These are phyloP conservation scores for Hymenoscyphus fraxineus DNA, from an alignment of 2,329 filamentous ascomycete species.

Conservation along the genomic window DNA sequence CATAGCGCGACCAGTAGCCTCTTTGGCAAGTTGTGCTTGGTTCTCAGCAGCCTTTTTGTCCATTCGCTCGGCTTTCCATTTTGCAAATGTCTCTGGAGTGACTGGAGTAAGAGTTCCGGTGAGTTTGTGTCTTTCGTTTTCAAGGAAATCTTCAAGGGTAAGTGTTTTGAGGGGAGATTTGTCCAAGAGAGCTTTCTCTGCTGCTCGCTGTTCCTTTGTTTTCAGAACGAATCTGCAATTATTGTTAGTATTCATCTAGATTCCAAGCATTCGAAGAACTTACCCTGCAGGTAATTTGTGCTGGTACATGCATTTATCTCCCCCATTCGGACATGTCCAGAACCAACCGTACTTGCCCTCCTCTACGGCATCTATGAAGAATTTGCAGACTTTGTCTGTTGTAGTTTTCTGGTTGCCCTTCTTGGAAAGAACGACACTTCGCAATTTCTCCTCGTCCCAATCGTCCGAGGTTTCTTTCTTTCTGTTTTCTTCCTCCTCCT, in stretches of 20 bases:
- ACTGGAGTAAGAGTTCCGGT: constrained; percentile 90
- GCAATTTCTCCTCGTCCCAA: constrained; percentile 96
- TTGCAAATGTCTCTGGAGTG: constrained; percentile 85
- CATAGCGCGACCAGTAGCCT: constrained; percentile 88
- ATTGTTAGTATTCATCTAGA: constrained; percentile 27
- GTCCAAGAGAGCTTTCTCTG: constrained; percentile 92
- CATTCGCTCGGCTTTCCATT: constrained; percentile 93
- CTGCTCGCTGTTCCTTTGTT: constrained; percentile 92
- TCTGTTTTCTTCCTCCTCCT: constrained; percentile 70
- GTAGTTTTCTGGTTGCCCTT: constrained; percentile 94
- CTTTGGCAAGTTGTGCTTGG: constrained; percentile 84
- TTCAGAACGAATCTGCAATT: constrained; percentile 80
- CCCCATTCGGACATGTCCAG: constrained; percentile 95
- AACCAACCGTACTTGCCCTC: constrained; percentile 99
- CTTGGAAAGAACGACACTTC: constrained; percentile 87
- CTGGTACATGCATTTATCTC: constrained; percentile 97
- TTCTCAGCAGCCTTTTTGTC: constrained; percentile 96
- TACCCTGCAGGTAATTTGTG: constrained; percentile 93
- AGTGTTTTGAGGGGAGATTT: constrained; percentile 93
- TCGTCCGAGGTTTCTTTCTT: constrained; percentile 90
- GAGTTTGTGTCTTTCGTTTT: constrained; percentile 93
- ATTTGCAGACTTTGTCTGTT: constrained; percentile 99
- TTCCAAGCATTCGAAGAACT: constrained; percentile 37
- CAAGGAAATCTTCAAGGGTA: constrained; percentile 94
- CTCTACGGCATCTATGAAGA: constrained; percentile 93